Conservation (phyloP, 352 stramenopile species). For the Thalassiosira allenii region DNA sequence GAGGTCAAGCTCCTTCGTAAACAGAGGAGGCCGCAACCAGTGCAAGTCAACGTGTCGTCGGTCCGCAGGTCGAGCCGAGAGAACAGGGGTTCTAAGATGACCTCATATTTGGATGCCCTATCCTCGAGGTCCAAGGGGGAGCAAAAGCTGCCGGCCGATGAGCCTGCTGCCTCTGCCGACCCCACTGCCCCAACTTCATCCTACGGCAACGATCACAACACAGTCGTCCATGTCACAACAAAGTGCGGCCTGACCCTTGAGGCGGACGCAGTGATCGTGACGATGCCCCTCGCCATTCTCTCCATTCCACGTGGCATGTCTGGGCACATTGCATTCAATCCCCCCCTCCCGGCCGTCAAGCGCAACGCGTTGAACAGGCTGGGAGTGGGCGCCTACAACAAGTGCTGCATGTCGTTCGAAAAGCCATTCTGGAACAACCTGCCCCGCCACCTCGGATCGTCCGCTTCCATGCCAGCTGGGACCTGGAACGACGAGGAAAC, state of each 20-base stretch:
- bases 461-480: not conserved
- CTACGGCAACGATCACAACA: constrained; percentile 49
- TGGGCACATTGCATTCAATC: constrained; percentile 77
- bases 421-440: constrained; percentile 63
- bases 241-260: constrained; percentile 75
- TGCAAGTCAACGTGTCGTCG: constrained; percentile 15
- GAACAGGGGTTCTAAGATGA: constrained; percentile 46
- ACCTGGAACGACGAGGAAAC: constrained; percentile 17
- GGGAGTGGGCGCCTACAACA: constrained; percentile 88
- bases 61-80: constrained; percentile 37
- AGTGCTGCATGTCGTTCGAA: constrained; percentile 83
- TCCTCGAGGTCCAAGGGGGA: not conserved
- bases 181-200: constrained; percentile 19
- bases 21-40: not conserved
- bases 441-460: constrained; percentile 21
- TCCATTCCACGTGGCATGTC: constrained; percentile 65
- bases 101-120: constrained; percentile 22
- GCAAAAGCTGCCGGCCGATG: not conserved
- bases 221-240: constrained; percentile 64
- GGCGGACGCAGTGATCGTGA: constrained; percentile 85
- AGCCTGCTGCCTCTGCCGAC: not conserved
- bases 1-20: constrained; percentile 29
- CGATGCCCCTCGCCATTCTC: constrained; percentile 85
- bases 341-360: constrained; percentile 83
- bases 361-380: constrained; percentile 80